phyloP scores from a whole-genome alignment of 1,284 basidiomycete species.

The Rhodotorula sp. region DNA sequence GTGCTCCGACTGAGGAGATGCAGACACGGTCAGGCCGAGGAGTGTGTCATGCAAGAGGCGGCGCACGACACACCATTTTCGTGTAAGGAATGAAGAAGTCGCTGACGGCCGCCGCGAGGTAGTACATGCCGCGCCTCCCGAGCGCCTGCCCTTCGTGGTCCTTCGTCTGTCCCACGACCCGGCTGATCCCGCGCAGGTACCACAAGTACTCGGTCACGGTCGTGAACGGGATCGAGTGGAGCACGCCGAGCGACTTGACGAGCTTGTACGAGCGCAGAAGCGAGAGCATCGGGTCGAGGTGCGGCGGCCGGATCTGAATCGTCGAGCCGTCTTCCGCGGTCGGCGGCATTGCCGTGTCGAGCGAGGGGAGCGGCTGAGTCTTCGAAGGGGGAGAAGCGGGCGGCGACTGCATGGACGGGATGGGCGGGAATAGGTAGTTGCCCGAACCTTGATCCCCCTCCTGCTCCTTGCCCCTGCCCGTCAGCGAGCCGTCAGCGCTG shows the following conservation, averaged over 20 bases:
- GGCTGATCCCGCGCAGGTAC: conserved; percentile 77
- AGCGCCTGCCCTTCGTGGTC: conserved; percentile 65
- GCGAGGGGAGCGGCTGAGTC: conserved; percentile 1
- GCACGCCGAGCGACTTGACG: conserved; percentile 68
- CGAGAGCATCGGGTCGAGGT: conserved; percentile 62
- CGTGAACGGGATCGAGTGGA: conserved; percentile 87
- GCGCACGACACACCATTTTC: conserved; percentile 67
- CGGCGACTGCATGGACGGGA: conserved; percentile 27
- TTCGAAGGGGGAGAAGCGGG: conserved; percentile 6
- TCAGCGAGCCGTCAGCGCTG: background rate
- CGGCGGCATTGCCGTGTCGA: background rate
- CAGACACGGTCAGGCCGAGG: background rate
- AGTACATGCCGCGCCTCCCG: conserved; percentile 80
- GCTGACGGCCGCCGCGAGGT: conserved; percentile 94
- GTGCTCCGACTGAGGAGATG: conserved; percentile 73
- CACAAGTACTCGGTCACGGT: conserved; percentile 97
- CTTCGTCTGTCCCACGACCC: conserved; percentile 51
- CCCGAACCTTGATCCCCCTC: background rate
- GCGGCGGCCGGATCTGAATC: conserved; percentile 40
- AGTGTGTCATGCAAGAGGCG: background rate
- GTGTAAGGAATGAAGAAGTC: conserved; percentile 95
- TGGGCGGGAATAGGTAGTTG: conserved; percentile 30
- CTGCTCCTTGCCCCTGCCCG: conserved; percentile 9
- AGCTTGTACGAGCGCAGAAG: conserved; percentile 80
- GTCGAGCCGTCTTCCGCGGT: conserved; percentile 7